These are phyloP conservation scores for Solanum chiquidenum DNA, from an alignment of 257 asterid species.

Conservation along the genomic window DNA sequence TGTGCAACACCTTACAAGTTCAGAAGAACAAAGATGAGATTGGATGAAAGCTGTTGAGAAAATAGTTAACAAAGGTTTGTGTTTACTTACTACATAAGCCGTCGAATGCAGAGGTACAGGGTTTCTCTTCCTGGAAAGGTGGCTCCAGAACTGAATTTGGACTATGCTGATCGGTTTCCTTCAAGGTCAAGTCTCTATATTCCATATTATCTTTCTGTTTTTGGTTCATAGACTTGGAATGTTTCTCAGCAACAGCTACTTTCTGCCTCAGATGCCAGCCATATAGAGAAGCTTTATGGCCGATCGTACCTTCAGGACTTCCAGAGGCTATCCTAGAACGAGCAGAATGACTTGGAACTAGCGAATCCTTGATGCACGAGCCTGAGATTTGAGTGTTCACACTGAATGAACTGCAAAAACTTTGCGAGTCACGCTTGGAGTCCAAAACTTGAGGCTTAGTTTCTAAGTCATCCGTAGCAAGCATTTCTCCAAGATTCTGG, in stretches of 20 bases:
- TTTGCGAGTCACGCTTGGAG: neutral
- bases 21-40: neutral
- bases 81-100: conserved; percentile 19
- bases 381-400: conserved; percentile 1
- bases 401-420: neutral
- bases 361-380: neutral
- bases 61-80: neutral
- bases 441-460: conserved; percentile 7
- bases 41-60: neutral
- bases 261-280: conserved; percentile 7
- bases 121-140: conserved; percentile 12
- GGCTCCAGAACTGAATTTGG: conserved; percentile 63
- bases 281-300: neutral
- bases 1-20: conserved; percentile 32
- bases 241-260: neutral
- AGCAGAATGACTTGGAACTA: neutral
- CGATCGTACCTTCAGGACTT: conserved; percentile 3
- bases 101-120: conserved; percentile 10
- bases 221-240: conserved; percentile 2
- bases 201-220: conserved; percentile 6
- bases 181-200: conserved; percentile 12
- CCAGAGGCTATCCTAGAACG: neutral
- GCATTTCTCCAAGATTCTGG: conserved; percentile 15
- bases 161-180: conserved; percentile 40
- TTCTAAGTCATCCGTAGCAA: conserved; percentile 9